These are phyloP conservation scores for Capsicum baccatum DNA, from an alignment of 257 asterid species.

Conservation along the genomic window DNA sequence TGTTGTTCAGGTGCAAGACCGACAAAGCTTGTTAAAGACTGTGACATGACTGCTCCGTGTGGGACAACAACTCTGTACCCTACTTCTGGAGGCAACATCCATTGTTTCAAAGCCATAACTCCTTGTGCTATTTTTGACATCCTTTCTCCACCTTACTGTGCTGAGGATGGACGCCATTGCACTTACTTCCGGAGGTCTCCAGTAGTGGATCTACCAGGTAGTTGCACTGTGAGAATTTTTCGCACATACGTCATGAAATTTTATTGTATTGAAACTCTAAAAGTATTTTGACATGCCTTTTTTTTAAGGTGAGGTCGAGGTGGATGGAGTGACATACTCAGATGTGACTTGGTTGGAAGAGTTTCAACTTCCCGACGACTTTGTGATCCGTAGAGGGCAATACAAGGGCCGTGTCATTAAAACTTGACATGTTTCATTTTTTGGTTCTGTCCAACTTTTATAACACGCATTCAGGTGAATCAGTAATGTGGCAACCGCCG, in stretches of 20 bases:
- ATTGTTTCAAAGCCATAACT: conserved; percentile 85
- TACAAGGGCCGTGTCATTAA: conserved; percentile 88
- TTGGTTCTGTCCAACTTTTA: conserved; percentile 38
- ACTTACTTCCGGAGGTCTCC: conserved; percentile 78
- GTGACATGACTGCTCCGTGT: conserved; percentile 87
- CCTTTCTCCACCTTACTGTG: conserved; percentile 94
- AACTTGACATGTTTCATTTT: conserved; percentile 48
- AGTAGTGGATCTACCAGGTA: conserved; percentile 81
- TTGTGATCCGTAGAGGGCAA: conserved; percentile 86
- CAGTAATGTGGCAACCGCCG: conserved; percentile 43
- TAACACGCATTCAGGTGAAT: conserved; percentile 36
- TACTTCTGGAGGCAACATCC: conserved; percentile 88
- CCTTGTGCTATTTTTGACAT: conserved; percentile 98
- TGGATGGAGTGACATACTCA: conserved; percentile 68
- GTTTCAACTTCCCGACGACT: conserved; percentile 86
- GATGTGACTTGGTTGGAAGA: conserved; percentile 92
- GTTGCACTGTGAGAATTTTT: background rate
- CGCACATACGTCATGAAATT: background rate
- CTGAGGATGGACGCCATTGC: conserved; percentile 95
- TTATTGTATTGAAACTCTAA: background rate
- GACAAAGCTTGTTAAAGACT: conserved; percentile 67
- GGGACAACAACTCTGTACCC: conserved; percentile 90
- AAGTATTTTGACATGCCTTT: conserved; percentile 7
- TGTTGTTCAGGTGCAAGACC: conserved; percentile 74
- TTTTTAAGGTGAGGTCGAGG: conserved; percentile 65